A percentile compares a stretch with the other conserved stretches of the same genome.
Evolutionary conservation across 2,329 filamentous ascomycete genomes (phyloP).

Genomic region (Chrysoporthe puriensis): DNA sequence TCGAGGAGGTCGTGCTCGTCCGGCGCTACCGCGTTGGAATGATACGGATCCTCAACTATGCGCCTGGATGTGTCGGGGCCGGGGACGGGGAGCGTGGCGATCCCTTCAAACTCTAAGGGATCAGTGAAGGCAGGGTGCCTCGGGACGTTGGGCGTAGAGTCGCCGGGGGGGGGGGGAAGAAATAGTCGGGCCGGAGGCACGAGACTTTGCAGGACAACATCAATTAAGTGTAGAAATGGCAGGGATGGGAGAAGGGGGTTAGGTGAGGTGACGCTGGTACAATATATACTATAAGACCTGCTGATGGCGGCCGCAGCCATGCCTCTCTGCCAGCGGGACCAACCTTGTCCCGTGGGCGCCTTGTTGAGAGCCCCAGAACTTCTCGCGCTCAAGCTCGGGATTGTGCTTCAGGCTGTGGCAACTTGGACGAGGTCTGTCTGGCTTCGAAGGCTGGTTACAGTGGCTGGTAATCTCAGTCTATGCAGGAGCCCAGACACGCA

Average conservation of each 20-base stretch:
- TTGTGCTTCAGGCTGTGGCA: constrained; percentile 1
- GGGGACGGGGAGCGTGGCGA: constrained; percentile 2
- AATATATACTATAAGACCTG: background rate
- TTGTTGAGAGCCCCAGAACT: constrained; percentile 11
- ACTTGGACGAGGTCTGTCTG: background rate
- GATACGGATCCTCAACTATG: constrained; percentile 8
- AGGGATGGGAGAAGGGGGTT: background rate
- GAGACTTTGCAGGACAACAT: background rate
- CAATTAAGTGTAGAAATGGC: background rate
- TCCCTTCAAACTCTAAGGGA: constrained; percentile 7
- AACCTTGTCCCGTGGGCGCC: constrained; percentile 3
- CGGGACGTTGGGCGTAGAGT: background rate
- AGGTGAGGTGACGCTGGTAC: too few relatives aligned
- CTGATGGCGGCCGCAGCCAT: constrained; percentile 14
- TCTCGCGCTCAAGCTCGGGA: background rate
- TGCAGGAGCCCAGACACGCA: background rate
- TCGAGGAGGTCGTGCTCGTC: constrained; percentile 13
- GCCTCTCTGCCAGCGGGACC: constrained; percentile 6
- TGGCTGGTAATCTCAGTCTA: background rate
- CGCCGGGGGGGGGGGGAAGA: background rate
- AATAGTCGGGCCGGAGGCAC: background rate
- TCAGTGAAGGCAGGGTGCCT: background rate
- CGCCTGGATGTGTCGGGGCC: background rate
- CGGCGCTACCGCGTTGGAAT: constrained; percentile 4
- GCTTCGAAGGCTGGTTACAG: background rate